Evolutionary conservation across 352 stramenopile species (phyloP), one percentile per base, ranked within the genome.

Genomic region (Globisporangium paddicum): DNA sequence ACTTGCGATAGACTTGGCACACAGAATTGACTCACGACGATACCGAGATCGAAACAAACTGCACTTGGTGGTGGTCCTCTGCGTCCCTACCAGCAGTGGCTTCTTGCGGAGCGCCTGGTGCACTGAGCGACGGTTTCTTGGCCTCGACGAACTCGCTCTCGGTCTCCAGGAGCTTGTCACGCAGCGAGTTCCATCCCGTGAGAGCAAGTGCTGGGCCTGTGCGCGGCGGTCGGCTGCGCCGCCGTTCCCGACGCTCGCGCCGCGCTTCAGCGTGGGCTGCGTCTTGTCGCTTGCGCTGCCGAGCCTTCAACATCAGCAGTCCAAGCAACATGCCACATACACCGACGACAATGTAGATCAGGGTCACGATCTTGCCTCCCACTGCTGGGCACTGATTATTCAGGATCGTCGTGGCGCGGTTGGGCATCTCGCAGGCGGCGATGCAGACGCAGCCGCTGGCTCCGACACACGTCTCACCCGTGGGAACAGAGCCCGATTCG

Each of bases 61-160:
- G n/a, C n/a, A n/a, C n/a, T n/a, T n/a, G n/a, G n/a, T n/a, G n/a
- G n/a, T n/a, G n/a, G n/a, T n/a, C n/a, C n/a, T n/a, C n/a, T n/a
- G n/a, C n/a, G n/a, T n/a, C n/a, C n/a, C n/a, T n/a, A n/a, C n/a
- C n/a, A n/a, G n/a, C n/a, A n/a, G n/a, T n/a, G n/a, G n/a, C n/a
- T n/a, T n/a, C n/a, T n/a, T n/a, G n/a, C n/a, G n/a, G n/a, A n/a
- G n/a, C 28, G 3, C 58, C 50, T 3, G 44, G 58, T 19, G 21
- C 30, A 0, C 18, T 9, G 11, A 64, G 50, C 35, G 19, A 21
- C 3, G 50, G 50, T 40, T 50, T 52, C 7, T n/a, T n/a, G 41
- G 49, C 58, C 19, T 64, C 58, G 41, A 64, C 42, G 41, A 64
- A 64, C 50, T 64, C 50, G 21, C 51, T 42, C 50, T 64, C 58